Conservation (phyloP, 208 protist species). For the Naegleria fowleri region DNA sequence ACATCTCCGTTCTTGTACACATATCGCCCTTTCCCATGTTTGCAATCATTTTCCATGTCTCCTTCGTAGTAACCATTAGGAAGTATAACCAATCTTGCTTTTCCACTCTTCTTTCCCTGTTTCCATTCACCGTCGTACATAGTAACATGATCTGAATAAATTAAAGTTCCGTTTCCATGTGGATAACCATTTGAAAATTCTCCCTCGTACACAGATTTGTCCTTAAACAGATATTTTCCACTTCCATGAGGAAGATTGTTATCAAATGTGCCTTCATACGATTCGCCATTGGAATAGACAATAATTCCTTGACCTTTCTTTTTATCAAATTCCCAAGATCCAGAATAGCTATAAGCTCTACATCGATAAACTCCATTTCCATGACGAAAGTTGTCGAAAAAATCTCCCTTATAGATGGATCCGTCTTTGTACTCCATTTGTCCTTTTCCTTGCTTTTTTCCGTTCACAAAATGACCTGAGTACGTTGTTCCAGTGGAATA, state of each 20-base stretch:
- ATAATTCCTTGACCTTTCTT: slow-evolving; percentile 60
- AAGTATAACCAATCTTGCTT: not conserved
- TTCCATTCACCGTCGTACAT: not conserved
- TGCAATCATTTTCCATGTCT: slow-evolving; percentile 59
- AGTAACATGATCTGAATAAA: slow-evolving; percentile 46
- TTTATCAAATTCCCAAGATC: slow-evolving; percentile 64
- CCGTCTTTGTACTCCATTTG: not conserved
- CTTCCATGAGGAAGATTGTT: slow-evolving; percentile 64
- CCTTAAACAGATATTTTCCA: slow-evolving; percentile 54
- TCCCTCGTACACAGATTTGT: slow-evolving; percentile 51
- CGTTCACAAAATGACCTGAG: not conserved
- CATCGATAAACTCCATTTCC: slow-evolving; percentile 3
- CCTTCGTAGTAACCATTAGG: slow-evolving; percentile 52
- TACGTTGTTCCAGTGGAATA: not conserved
- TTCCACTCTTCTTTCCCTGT: not conserved
- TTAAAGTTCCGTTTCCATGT: slow-evolving; percentile 61
- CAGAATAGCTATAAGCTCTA: slow-evolving; percentile 54
- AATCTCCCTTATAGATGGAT: not conserved
- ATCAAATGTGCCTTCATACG: slow-evolving; percentile 65
- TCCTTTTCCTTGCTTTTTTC: not conserved
- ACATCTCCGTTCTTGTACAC: slow-evolving; percentile 61
- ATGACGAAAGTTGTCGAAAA: too few relatives aligned
- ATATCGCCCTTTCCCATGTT: slow-evolving; percentile 62
- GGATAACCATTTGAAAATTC: slow-evolving; percentile 24
- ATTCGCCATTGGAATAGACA: slow-evolving; percentile 55